phyloP scores from a whole-genome alignment of 441 rosid genomes.

The Erodium moschatum region DNA sequence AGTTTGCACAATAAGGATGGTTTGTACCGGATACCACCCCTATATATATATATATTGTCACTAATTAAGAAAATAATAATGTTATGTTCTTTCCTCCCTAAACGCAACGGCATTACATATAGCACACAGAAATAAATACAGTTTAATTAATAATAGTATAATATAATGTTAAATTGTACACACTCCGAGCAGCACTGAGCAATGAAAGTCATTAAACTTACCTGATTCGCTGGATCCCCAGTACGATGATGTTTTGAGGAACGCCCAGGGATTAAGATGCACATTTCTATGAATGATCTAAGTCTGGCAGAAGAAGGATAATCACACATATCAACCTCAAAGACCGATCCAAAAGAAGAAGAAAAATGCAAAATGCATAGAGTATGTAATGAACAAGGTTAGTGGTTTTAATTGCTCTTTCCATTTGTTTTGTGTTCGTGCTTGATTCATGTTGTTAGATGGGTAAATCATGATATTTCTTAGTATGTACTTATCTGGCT shows the following conservation, averaged over 20 bases:
- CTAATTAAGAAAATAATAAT: not conserved
- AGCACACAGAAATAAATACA: not conserved
- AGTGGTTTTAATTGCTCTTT: not conserved
- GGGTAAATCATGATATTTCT: too few species aligned
- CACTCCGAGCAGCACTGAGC: slow-evolving; percentile 4
- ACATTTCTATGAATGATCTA: slow-evolving; percentile 81
- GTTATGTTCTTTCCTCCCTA: not conserved
- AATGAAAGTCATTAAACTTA: slow-evolving; percentile 28
- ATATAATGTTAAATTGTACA: slow-evolving; percentile 7
- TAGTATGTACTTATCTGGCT: too few species aligned
- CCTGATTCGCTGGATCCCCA: slow-evolving; percentile 34
- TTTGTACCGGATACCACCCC: too few species aligned
- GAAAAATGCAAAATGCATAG: slow-evolving; percentile 11
- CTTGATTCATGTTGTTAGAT: not conserved
- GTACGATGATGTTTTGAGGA: slow-evolving; percentile 41
- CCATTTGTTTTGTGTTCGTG: not conserved
- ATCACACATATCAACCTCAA: slow-evolving; percentile 7
- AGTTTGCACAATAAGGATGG: too few species aligned
- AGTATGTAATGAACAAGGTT: not conserved
- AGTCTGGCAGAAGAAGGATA: slow-evolving; percentile 45
- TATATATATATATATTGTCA: not conserved
- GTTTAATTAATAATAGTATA: not conserved
- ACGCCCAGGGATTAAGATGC: slow-evolving; percentile 76
- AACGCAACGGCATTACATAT: not conserved
- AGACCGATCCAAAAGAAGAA: slow-evolving; percentile 5